Evolutionary conservation across 1,284 basidiomycete genomes (phyloP), one percentile per base, ranked within the genome.

Genomic region (Pseudozyma pruni): DNA sequence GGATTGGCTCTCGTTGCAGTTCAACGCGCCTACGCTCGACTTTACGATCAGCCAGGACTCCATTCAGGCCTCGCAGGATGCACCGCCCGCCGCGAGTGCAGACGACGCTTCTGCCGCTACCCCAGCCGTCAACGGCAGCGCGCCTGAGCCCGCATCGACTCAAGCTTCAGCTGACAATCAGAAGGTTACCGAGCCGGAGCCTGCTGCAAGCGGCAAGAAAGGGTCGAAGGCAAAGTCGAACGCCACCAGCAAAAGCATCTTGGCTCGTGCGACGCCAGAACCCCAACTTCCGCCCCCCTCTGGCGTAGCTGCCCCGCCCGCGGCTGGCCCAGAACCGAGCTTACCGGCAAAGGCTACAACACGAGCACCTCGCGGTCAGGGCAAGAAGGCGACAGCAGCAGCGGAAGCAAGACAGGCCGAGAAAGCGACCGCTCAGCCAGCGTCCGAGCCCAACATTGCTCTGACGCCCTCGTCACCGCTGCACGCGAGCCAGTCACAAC

Each of bases 391-490:
- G 4, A 29, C 34, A 5, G 29, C 48, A 29, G 35, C 49, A 6
- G 33, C 41, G 10, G 25, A 23, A 8, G 31, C 39, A 38, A 41
- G 42, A 22, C 9, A 52, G 19, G n/a, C 11, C 17, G 45, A 51
- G 25, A 49, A 47, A 20, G 17, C 41, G 32, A 23, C 48, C 8
- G 23, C 29, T 17, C 8, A 45, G 19, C 17, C 29, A 4, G n/a
- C 11, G 11, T 27, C 35, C 14, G 51, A 63, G 40, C 43, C 67
- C 4, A 17, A 31, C 10, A 63, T 60, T 13, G 51, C 56, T 3
- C 33, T 57, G 25, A 52, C 56, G 14, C 60, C 60, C 6, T 64
- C 67, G 11, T 63, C 61, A 4, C 57, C 67, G 14, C 31, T 42
- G 11, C 31, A 46, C 0, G 40, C 52, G 17, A 33, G 13, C n/a